Percentiles rank a stretch among this genome's conserved stretches.
Evolutionary conservation across 208 protist species (phyloP).

Genomic region (Crithidia mellificae): DNA sequence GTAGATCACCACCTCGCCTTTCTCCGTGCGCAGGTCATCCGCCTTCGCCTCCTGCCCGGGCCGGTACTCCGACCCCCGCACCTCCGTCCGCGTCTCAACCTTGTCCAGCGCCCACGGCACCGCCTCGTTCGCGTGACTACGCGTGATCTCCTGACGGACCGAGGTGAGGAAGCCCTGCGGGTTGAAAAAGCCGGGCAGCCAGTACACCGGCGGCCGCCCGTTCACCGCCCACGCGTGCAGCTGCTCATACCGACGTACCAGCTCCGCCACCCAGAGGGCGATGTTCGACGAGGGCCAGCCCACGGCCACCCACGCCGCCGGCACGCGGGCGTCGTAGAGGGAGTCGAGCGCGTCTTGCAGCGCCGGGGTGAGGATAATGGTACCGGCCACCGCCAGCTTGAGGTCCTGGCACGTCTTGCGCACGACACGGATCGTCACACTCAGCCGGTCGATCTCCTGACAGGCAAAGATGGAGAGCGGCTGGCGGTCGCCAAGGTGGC

Average conservation of each 20-base stretch:
- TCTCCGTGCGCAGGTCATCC: slow-evolving; percentile 88
- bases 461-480: slow-evolving; percentile 96
- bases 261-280: slow-evolving; percentile 96
- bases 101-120: slow-evolving; percentile 97
- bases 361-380: slow-evolving; percentile 96
- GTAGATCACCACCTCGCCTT: slow-evolving; percentile 97
- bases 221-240: slow-evolving; percentile 91
- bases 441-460: slow-evolving; percentile 96
- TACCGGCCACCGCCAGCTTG: slow-evolving; percentile 96
- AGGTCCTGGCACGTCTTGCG: slow-evolving; percentile 92
- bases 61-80: slow-evolving; percentile 92
- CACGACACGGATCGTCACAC: slow-evolving; percentile 77
- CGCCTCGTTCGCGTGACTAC: slow-evolving; percentile 88
- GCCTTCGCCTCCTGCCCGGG: slow-evolving; percentile 91
- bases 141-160: slow-evolving; percentile 97
- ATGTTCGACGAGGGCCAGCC: slow-evolving; percentile 96
- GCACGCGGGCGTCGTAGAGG: slow-evolving; percentile 96
- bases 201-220: slow-evolving; percentile 94
- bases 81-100: slow-evolving; percentile 94
- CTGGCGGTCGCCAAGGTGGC: slow-evolving; percentile 80
- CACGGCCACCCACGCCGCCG: slow-evolving; percentile 93
- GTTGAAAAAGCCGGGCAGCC: slow-evolving; percentile 99
- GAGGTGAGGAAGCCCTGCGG: slow-evolving; percentile 98
- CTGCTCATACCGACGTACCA: slow-evolving; percentile 95
- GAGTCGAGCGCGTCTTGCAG: slow-evolving; percentile 95